phyloP scores from a whole-genome alignment of 495 filamentous ascomycete species.

The Aspergillus avenaceus region DNA sequence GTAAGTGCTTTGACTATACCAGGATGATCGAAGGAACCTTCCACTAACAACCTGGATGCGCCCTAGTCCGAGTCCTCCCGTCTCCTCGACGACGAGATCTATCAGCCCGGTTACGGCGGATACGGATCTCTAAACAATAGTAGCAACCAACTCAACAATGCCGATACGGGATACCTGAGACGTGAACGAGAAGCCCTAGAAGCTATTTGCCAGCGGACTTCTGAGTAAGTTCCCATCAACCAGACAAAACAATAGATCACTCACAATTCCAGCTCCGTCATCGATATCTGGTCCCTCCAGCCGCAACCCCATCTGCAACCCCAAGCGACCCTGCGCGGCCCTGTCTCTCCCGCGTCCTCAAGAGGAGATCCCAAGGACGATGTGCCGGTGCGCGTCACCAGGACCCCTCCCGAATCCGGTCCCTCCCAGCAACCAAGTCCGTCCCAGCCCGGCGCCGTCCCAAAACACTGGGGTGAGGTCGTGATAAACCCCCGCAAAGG shows the following conservation, averaged over 20 bases:
- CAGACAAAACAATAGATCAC: background rate
- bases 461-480: conserved; percentile 47
- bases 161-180: conserved; percentile 46
- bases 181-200: conserved; percentile 50
- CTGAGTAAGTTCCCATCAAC: conserved; percentile 38
- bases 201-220: conserved; percentile 50
- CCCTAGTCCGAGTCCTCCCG: conserved; percentile 46
- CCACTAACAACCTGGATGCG: conserved; percentile 18
- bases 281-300: conserved; percentile 49
- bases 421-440: conserved; percentile 12
- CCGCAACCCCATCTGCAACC: conserved; percentile 47
- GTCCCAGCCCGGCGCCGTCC: conserved; percentile 24
- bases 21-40: background rate
- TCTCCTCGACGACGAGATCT: conserved; percentile 49
- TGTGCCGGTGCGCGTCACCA: conserved; percentile 17
- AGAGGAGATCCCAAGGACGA: conserved; percentile 19
- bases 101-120: conserved; percentile 46
- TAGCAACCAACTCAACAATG: conserved; percentile 36
- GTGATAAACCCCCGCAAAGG: conserved; percentile 39
- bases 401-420: conserved; percentile 12
- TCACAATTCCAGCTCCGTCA: conserved; percentile 34
- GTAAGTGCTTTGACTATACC: conserved; percentile 26
- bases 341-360: conserved; percentile 27
- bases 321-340: conserved; percentile 37
- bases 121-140: conserved; percentile 40